Conservation (phyloP, 768 basidiomycete genomes). For the Termitomyces sp. region DNA sequence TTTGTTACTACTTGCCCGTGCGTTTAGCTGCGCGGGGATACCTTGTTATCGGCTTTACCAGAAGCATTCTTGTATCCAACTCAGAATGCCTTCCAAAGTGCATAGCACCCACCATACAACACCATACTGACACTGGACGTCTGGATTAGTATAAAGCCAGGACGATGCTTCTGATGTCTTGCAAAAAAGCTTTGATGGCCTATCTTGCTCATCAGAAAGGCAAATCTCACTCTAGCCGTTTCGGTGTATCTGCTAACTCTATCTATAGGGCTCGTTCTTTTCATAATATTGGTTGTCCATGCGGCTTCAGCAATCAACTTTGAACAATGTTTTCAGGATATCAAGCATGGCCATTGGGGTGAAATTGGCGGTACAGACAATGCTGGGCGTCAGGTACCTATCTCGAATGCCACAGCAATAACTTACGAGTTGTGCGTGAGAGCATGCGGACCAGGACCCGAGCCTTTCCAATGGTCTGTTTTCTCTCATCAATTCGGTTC, state of each 20-base stretch:
- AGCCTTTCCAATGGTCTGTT: slow-evolving; percentile 24
- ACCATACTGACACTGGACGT: background rate
- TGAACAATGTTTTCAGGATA: slow-evolving; percentile 16
- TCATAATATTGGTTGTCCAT: background rate
- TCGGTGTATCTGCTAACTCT: background rate
- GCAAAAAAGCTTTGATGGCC: background rate
- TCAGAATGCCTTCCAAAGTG: background rate
- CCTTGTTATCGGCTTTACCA: too few relatives aligned
- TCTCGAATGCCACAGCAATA: slow-evolving; percentile 21
- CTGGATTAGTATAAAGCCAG: background rate
- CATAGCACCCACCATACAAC: background rate
- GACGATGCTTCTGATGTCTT: background rate
- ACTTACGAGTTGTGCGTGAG: slow-evolving; percentile 24
- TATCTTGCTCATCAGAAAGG: background rate
- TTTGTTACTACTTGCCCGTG: too few relatives aligned
- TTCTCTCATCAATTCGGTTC: too few relatives aligned
- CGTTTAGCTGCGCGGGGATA: too few relatives aligned
- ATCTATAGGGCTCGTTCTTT: background rate
- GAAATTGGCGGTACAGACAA: slow-evolving; percentile 21
- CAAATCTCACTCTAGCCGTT: background rate
- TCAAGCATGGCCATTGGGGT: slow-evolving; percentile 12
- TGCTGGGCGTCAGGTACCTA: slow-evolving; percentile 18
- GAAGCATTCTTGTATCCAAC: too few relatives aligned
- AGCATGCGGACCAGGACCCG: slow-evolving; percentile 21
- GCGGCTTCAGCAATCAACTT: slow-evolving; percentile 13